A percentile compares a stretch with the other conserved stretches of the same genome.
Conservation (phyloP, 257 asterid species). For the Jasminum sambac region DNA sequence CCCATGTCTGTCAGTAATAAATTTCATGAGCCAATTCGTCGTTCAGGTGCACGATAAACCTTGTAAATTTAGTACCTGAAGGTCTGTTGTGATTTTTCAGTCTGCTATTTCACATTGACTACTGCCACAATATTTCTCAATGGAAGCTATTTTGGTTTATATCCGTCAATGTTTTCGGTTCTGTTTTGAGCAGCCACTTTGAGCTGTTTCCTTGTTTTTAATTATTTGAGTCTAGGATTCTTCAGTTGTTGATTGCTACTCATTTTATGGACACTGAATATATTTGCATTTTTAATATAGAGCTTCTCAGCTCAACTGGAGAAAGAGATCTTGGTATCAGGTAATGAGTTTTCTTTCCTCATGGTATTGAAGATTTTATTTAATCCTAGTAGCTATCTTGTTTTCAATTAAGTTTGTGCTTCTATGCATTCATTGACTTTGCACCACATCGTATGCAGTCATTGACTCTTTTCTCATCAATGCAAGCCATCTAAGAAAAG, state of each 20-base stretch:
- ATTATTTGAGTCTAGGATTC: background rate
- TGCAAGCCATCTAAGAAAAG: background rate
- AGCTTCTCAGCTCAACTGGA: slow-evolving; percentile 88
- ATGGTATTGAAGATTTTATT: slow-evolving; percentile 16
- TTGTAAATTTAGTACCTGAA: background rate
- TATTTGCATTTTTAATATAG: slow-evolving; percentile 43
- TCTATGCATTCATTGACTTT: background rate
- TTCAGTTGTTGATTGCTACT: slow-evolving; percentile 15
- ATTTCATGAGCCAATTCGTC: background rate
- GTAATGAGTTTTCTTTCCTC: slow-evolving; percentile 41
- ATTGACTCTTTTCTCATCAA: background rate
- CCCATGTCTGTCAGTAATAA: background rate
- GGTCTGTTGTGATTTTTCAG: background rate
- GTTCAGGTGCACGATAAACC: background rate
- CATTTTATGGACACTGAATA: slow-evolving; percentile 17
- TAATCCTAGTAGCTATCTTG: background rate
- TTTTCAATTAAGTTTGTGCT: background rate
- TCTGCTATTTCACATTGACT: background rate
- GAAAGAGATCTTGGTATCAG: slow-evolving; percentile 83
- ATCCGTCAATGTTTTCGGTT: slow-evolving; percentile 3
- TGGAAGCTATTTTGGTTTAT: slow-evolving; percentile 18
- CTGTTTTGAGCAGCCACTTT: slow-evolving; percentile 22
- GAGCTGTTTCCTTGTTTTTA: slow-evolving; percentile 11
- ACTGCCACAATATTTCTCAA: background rate
- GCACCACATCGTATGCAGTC: background rate